phyloP scores from a whole-genome alignment of 2,329 filamentous ascomycete species.

The Colletotrichum sp. region DNA sequence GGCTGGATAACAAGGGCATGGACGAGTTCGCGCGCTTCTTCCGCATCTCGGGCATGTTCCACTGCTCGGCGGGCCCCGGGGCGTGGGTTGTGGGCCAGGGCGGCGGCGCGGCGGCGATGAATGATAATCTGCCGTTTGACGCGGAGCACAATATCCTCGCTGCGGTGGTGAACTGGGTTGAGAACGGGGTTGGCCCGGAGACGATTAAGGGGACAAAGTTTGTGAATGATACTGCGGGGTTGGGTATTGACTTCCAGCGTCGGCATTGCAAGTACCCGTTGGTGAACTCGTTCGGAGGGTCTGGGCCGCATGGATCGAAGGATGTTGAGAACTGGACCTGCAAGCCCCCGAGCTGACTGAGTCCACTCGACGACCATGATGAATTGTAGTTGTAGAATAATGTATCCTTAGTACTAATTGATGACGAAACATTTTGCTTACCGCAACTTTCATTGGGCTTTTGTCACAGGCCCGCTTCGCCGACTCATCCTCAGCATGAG shows the following conservation, averaged over 20 bases:
- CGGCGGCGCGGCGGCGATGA: conserved; percentile 10
- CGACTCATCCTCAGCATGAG: no score
- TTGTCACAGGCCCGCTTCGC: no score
- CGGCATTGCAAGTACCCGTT: conserved; percentile 12
- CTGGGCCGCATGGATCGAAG: neutral
- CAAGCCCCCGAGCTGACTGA: neutral
- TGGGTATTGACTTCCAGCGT: conserved; percentile 6
- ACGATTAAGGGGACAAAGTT: conserved; percentile 39
- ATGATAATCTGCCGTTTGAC: conserved; percentile 28
- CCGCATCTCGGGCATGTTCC: conserved; percentile 56
- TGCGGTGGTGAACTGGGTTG: conserved; percentile 54
- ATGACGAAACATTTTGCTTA: no score
- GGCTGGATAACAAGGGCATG: conserved; percentile 32
- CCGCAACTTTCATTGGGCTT: no score
- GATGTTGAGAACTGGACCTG: neutral
- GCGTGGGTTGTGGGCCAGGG: conserved; percentile 38
- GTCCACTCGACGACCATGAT: neutral
- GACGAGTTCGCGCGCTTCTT: conserved; percentile 58
- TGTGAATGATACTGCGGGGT: conserved; percentile 20
- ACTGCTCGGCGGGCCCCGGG: conserved; percentile 53
- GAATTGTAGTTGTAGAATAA: neutral
- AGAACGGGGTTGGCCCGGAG: conserved; percentile 43
- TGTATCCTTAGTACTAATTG: neutral
- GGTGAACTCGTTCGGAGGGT: neutral
- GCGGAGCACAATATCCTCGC: conserved; percentile 48